Evolutionary conservation across 768 basidiomycete genomes (phyloP), one percentile per base, ranked within the genome.

Genomic region (Imleria badia): DNA sequence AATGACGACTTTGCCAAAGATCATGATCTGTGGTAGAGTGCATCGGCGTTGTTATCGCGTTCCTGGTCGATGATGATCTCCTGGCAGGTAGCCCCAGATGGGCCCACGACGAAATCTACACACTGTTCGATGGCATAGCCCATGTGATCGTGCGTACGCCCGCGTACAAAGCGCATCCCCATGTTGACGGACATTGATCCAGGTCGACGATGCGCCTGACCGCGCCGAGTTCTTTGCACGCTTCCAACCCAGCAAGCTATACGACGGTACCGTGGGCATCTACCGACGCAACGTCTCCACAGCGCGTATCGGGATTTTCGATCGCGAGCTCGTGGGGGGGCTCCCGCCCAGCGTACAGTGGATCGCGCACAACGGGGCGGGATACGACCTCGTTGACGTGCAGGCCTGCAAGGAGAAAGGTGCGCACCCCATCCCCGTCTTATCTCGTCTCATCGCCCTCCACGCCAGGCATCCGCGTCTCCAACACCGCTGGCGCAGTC

Each of bases 401-500:
- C 73, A 74, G 12, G 86, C 85, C 1, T 87, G 86, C 67, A 89
- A 84, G 66, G 81, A 78, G 14, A 80, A 80, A 68, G 89, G 89
- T 94, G 68, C 68, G 89, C 35, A 38, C 17, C 19, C 44, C 29
- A 4, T 31, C 10, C 33, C 20, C 33, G n/a, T n/a, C n/a, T n/a
- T n/a, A n/a, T n/a, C n/a, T n/a, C 33, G 20, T 8, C 20, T 23
- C 17, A 8, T 10, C 17, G 9, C 5, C 22, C 45, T n/a, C 29
- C 8, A n/a, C n/a, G n/a, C 12, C n/a, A 71, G 67, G 62, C 17
- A 91, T 94, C 60, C 75, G 72, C 34, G 82, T 95, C 20, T 93
- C 94, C 10, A 94, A 95, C 67, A 95, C 93, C 1, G 93, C 94
- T 1, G 85, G 87, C 14, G 91, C 91, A 5, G 94, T 96, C 45